Base-by-base conservation (phyloP, 106 monocot species). In the Acorus gramineus region DNA sequence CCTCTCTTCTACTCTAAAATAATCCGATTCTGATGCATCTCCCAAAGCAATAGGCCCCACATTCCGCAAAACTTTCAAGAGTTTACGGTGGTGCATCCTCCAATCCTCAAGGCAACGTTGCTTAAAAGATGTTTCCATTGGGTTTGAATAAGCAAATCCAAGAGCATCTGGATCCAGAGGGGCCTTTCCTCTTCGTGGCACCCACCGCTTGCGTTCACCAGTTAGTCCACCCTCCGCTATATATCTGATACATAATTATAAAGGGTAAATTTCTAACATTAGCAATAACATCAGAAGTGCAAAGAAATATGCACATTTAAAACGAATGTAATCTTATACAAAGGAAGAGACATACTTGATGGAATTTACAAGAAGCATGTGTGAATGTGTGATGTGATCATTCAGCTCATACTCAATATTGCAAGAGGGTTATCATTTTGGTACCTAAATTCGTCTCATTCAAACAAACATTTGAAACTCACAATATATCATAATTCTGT, bases 151-250 rank as follows among this genome's bases (percentile, higher is more conserved):
- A 52, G 90, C 87, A 75, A 91, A 96, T 46, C 96, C 96, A 60
- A 82, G 67, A 4, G 82, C 90, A 85, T 96, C 96, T 45, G 96
- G 96, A 76, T 96, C 90, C 53, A 96, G 74, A 66, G 96, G 96
- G 12, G 73, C 70, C 83, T 91, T 96, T 10, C 96, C 96, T 65
- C 85, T 74, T 10, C 87, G 84, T 60, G 96, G 96, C 55, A 96
- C 96, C 96, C 96, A 96, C 43, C 96, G 70, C 69, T 91, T 96
- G 66, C 96, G 90, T 71, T 96, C 90, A 76, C 96, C 96, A 57
- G 96, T 91, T 55, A 96, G 80, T 52, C 96, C 96, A 66, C 96
- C 96, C 83, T 96, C 96, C 50, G 69, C 80, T 59, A 96, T 71
- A 75, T 96, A 96, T 71, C 95, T 96, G 65, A 28, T 28, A 28